phyloP scores from a whole-genome alignment of 164 flowering plant genomes.

The Nymphaea colorata region DNA sequence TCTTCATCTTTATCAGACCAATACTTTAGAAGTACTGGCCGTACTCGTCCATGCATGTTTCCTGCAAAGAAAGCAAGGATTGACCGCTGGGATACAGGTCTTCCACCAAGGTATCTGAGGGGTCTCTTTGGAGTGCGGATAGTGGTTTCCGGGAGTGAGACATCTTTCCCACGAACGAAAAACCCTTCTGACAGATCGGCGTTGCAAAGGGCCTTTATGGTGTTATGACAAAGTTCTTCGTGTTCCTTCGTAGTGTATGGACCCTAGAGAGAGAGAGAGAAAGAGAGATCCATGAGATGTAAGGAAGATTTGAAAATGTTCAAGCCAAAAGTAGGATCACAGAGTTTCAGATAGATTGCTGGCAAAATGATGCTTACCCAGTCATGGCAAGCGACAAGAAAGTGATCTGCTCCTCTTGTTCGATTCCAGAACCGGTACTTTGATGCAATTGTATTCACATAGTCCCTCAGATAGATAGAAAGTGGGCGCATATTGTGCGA shows the following conservation, averaged over 20 bases:
- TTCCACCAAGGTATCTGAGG: conserved; percentile 15
- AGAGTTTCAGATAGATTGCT: no score
- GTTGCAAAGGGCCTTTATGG: conserved; percentile 20
- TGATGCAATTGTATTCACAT: conserved; percentile 15
- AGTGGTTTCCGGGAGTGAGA: conserved; percentile 16
- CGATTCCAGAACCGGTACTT: conserved; percentile 20
- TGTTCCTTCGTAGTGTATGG: conserved; percentile 15
- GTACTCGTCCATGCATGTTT: conserved; percentile 18
- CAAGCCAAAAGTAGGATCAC: neutral
- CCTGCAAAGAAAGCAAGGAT: conserved; percentile 20
- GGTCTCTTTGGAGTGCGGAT: conserved; percentile 14
- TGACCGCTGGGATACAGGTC: conserved; percentile 11
- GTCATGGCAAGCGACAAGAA: conserved; percentile 23
- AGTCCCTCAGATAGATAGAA: conserved; percentile 13
- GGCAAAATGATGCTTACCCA: conserved; percentile 10
- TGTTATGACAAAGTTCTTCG: conserved; percentile 11
- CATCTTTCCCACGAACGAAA: conserved; percentile 11
- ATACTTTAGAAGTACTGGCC: conserved; percentile 9
- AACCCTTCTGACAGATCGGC: conserved; percentile 17
- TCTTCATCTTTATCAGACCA: conserved; percentile 15
- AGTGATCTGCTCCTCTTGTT: conserved; percentile 17
- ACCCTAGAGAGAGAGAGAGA: conserved; percentile 6
- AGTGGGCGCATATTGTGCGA: conserved; percentile 18
- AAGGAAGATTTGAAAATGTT: neutral
- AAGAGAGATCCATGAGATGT: neutral